A percentile compares a stretch with the other conserved stretches of the same genome.
phyloP scores from a whole-genome alignment of 2,329 filamentous ascomycete genomes.

The Xylariomycetidae sp. region DNA sequence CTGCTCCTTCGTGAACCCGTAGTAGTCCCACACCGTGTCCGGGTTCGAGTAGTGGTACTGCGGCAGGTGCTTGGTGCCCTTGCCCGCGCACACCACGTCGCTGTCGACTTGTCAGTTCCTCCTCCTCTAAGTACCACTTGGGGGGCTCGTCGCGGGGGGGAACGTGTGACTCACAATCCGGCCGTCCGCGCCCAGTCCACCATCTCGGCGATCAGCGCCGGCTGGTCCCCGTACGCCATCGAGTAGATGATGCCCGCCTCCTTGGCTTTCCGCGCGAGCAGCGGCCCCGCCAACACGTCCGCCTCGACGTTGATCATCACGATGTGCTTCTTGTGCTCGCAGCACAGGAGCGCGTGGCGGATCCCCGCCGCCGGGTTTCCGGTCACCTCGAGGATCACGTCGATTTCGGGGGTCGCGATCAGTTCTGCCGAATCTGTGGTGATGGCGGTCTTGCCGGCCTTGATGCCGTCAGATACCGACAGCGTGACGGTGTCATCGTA shows the following conservation, averaged over 20 bases:
- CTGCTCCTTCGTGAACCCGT: slow-evolving; percentile 39
- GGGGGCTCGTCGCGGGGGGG: too few relatives aligned
- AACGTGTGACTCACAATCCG: slow-evolving; percentile 25
- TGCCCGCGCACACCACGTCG: slow-evolving; percentile 37
- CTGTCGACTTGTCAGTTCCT: too few relatives aligned
- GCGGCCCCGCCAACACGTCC: slow-evolving; percentile 36
- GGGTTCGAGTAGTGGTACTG: slow-evolving; percentile 40
- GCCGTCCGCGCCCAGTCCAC: slow-evolving; percentile 38
- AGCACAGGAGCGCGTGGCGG: slow-evolving; percentile 34
- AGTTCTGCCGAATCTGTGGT: slow-evolving; percentile 35
- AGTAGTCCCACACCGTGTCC: slow-evolving; percentile 40
- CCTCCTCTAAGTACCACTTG: too few relatives aligned
- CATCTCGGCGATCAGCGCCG: slow-evolving; percentile 36
- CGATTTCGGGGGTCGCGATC: slow-evolving; percentile 36
- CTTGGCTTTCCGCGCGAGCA: slow-evolving; percentile 33
- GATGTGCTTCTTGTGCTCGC: slow-evolving; percentile 41
- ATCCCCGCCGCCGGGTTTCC: slow-evolving; percentile 38
- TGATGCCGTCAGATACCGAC: slow-evolving; percentile 33
- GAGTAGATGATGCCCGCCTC: slow-evolving; percentile 41
- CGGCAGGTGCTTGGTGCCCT: slow-evolving; percentile 40
- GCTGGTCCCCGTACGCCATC: slow-evolving; percentile 41
- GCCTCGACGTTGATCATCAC: slow-evolving; percentile 43
- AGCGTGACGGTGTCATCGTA: slow-evolving; percentile 29
- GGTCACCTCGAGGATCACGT: slow-evolving; percentile 38
- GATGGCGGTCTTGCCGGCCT: slow-evolving; percentile 33